Evolutionary conservation across 176 grass and related monocot genomes (phyloP).

Genomic region (Cymbopogon citratus): DNA sequence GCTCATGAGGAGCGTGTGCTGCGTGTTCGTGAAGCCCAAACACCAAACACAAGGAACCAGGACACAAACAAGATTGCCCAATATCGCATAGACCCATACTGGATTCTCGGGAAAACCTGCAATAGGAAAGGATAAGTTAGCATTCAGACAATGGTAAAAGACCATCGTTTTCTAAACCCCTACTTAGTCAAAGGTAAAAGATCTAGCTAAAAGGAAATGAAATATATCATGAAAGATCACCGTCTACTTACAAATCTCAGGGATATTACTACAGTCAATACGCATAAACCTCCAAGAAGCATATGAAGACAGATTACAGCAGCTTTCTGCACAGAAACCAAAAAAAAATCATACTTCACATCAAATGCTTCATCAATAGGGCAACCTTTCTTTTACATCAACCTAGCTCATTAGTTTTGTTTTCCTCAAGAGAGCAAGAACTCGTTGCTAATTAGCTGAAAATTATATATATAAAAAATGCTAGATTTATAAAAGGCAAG

Average conservation of each 20-base stretch:
- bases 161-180: not conserved
- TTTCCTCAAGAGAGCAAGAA: not conserved
- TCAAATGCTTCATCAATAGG: not conserved
- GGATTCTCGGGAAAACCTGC: slow-evolving; percentile 67
- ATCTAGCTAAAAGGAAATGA: not conserved
- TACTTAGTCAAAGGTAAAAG: not conserved
- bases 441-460: not conserved
- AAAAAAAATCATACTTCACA: slow-evolving; percentile 25
- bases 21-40: slow-evolving; percentile 77
- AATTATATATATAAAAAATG: not conserved
- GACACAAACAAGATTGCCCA: slow-evolving; percentile 73
- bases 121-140: not conserved
- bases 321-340: slow-evolving; percentile 59
- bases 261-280: slow-evolving; percentile 70
- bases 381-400: not conserved
- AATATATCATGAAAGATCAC: not conserved
- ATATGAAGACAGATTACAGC: slow-evolving; percentile 65
- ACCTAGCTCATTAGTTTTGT: not conserved
- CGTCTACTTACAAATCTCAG: slow-evolving; percentile 85
- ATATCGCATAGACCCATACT: slow-evolving; percentile 58
- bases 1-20: slow-evolving; percentile 44
- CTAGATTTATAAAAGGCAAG: not conserved
- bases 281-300: slow-evolving; percentile 78
- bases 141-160: not conserved
- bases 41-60: slow-evolving; percentile 88